Percentiles rank a stretch among this genome's conserved stretches.
These are phyloP conservation scores for Piedraia hortae DNA, from an alignment of 2,329 filamentous ascomycete species.

Conservation along the genomic window DNA sequence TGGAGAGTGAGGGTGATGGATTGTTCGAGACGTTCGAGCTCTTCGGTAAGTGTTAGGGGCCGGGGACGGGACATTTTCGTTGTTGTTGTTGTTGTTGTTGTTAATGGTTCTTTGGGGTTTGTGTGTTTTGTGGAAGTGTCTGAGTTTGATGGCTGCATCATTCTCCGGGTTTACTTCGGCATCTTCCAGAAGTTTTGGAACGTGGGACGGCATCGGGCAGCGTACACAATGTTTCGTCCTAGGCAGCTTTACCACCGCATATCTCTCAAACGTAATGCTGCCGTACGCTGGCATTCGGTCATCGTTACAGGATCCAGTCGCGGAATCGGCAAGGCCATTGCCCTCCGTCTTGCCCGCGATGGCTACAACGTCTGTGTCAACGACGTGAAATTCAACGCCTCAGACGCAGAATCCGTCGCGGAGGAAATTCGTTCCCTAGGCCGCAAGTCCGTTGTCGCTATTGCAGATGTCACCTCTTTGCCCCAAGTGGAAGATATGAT, in stretches of 20 bases:
- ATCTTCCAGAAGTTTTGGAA: too few species aligned
- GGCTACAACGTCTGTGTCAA: constrained; percentile 40
- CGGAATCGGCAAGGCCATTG: constrained; percentile 30
- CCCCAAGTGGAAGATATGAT: constrained; percentile 27
- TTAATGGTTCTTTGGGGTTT: too few species aligned
- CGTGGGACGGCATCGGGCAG: too few species aligned
- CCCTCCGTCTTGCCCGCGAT: constrained; percentile 33
- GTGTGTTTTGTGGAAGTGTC: too few species aligned
- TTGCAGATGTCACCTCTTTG: constrained; percentile 33
- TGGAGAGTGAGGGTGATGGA: constrained; percentile 89
- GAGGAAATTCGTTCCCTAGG: constrained; percentile 25
- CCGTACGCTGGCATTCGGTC: too few species aligned
- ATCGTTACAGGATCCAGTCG: constrained; percentile 13
- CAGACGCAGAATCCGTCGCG: constrained; percentile 24
- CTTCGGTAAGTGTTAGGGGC: constrained; percentile 59
- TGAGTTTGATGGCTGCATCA: too few species aligned
- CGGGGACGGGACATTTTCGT: constrained; percentile 25
- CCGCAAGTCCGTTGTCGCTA: constrained; percentile 25
- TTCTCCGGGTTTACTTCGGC: too few species aligned
- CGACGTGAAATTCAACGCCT: constrained; percentile 27
- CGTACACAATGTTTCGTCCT: too few species aligned
- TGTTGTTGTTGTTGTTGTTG: too few species aligned
- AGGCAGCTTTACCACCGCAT: too few species aligned
- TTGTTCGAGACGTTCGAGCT: constrained; percentile 85
- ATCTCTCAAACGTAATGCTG: too few species aligned